Percentiles rank a stretch among this genome's conserved stretches.
Evolutionary conservation across 768 basidiomycete species (phyloP).

Genomic region (Gautieria morchelliformis): DNA sequence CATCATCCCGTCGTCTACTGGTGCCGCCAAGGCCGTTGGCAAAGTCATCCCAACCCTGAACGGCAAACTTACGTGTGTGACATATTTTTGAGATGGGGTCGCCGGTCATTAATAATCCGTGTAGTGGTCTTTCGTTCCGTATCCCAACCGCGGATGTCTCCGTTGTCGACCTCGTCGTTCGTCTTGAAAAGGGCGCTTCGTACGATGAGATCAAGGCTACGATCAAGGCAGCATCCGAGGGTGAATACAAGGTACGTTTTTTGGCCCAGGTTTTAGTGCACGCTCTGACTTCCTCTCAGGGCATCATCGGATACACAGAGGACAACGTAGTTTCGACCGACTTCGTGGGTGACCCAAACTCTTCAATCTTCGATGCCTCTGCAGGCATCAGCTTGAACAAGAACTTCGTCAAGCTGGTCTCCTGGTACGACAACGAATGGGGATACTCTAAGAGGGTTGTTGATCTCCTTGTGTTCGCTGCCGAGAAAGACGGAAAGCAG

Average conservation of each 20-base stretch:
- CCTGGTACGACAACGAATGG: constrained; percentile 96
- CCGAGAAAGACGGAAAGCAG: constrained; percentile 50
- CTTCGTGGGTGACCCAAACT: constrained; percentile 69
- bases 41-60: constrained; percentile 95
- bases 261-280: not conserved
- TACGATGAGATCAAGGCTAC: constrained; percentile 89
- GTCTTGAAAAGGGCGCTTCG: constrained; percentile 72
- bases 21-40: constrained; percentile 97
- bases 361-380: constrained; percentile 88
- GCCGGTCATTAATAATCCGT: not conserved
- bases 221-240: constrained; percentile 70
- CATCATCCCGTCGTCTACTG: constrained; percentile 98
- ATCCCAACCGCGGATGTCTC: constrained; percentile 95
- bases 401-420: constrained; percentile 92
- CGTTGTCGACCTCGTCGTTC: constrained; percentile 94
- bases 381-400: constrained; percentile 89
- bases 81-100: not conserved
- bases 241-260: constrained; percentile 31
- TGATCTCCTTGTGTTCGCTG: constrained; percentile 78
- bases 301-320: constrained; percentile 84
- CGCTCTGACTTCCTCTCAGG: constrained; percentile 27
- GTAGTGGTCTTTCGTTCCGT: constrained; percentile 90
- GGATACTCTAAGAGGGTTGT: constrained; percentile 89
- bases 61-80: constrained; percentile 89
- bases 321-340: constrained; percentile 91